Percentiles rank a stretch among this genome's conserved stretches.
Evolutionary conservation across 1,284 basidiomycete species (phyloP).

Genomic region (Porogramme epimiltina): DNA sequence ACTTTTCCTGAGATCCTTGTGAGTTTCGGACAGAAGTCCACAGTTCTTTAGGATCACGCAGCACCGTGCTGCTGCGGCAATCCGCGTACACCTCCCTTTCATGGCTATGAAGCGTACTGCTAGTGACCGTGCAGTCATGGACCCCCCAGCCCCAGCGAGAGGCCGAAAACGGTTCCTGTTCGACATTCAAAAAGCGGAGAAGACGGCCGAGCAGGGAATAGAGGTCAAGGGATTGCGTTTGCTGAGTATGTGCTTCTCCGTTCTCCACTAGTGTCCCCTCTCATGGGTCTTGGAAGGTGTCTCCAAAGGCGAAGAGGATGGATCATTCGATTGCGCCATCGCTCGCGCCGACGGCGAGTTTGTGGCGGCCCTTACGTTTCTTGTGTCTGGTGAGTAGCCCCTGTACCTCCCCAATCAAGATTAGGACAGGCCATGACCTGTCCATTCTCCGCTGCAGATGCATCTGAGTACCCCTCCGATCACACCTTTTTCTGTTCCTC

Average conservation of each 20-base stretch:
- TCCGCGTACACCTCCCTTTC: background rate
- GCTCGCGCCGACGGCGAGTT: conserved; percentile 34
- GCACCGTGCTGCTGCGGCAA: conserved; percentile 6
- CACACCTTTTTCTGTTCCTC: conserved; percentile 58
- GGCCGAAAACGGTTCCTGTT: conserved; percentile 9
- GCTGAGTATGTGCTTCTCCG: conserved; percentile 36
- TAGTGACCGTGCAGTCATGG: conserved; percentile 1
- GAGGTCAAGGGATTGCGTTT: conserved; percentile 39
- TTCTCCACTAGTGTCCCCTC: background rate
- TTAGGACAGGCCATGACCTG: too few relatives aligned
- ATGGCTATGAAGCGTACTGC: background rate
- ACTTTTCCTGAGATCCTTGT: too few relatives aligned
- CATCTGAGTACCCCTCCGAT: conserved; percentile 60
- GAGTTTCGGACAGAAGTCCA: too few relatives aligned
- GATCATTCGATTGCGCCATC: conserved; percentile 52
- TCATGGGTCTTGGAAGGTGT: conserved; percentile 36
- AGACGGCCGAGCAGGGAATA: conserved; percentile 30
- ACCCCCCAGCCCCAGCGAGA: background rate
- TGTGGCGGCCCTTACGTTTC: conserved; percentile 43
- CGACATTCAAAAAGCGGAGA: conserved; percentile 4
- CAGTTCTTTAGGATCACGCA: background rate
- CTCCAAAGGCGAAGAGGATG: conserved; percentile 61
- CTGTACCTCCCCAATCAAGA: too few relatives aligned
- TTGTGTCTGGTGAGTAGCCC: conserved; percentile 49
- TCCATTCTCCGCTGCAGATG: conserved; percentile 42